Evolutionary conservation across 495 filamentous ascomycete species (phyloP), one percentile per base, ranked within the genome.

Genomic region (Trichoderma gamsii): DNA sequence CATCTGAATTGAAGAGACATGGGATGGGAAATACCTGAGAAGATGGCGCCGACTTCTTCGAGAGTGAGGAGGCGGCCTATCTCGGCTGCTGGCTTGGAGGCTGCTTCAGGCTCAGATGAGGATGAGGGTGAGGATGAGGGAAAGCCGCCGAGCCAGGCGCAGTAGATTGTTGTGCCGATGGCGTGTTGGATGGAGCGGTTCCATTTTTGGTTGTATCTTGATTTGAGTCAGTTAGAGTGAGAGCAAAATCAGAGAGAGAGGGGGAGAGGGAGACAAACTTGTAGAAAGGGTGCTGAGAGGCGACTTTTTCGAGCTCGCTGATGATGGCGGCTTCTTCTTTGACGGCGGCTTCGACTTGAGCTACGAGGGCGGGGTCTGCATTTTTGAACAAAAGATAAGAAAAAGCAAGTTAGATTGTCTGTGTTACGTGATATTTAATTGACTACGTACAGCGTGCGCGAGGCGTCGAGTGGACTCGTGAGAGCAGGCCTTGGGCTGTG

Each of bases 211-310:
- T 97, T 98, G 78, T 93, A 93, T 73, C 84, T 86, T 52, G 63
- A 29, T 18, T 1, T 23, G 63, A 29, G 13, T 67, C 5, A 52
- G 46, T 56, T 51, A n/a, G 1, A 29, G 41, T 16, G 43, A 49
- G 43, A 46, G 16, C n/a, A 12, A 18, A 46, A 46, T 29, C 29
- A 6, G 43, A 46, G 11, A 13, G 16, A 0, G 38, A 18, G 35
- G 29, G 4, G 41, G 27, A 8, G 63, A 38, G 16, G n/a, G 13
- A 68, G 49, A 64, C 74, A 56, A 73, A 89, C 81, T 96, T 97
- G 87, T 97, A 98, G 79, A 97, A 99, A 0, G 95, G 93, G 73
- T 93, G 88, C 71, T 89, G 80, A 49, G 92, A 92, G 8, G 92
- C 90, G 64, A 91, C 85, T 56, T 79, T 76, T 61, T 87, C 84